Base-by-base conservation (phyloP, 2,329 filamentous ascomycete genomes). In the Pestalotiopsis sp. region DNA sequence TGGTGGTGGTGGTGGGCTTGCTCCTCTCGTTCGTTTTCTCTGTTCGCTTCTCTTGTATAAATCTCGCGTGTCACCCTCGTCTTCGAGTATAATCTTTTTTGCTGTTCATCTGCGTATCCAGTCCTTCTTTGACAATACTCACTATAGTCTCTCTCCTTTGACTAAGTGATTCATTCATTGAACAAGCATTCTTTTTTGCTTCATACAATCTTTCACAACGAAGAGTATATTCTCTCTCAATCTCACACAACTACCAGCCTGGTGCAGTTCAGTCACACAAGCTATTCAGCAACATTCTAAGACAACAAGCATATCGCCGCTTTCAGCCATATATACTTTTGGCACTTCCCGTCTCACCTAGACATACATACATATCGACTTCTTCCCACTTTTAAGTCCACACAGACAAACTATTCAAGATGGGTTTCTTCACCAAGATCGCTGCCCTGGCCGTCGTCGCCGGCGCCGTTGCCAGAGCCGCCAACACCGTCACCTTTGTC, bases 401-500 rank as follows among this genome's bases (percentile, higher is more conserved):
- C 38, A 59, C 13, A 25, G 20, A 65, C 38, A 65, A 69, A 66
- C 70, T 72, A 73, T 70, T 76, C 83, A 87, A 82, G 68, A 90
- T 90, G 87, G 84, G 84, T 76, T 88, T 88, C 82, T 73, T 81
- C 75, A 79, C 78, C 70, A 74, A 83, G 74, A 73, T 86, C 75
- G 78, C 84, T 72, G 78, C 81, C 72, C 72, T 85, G 70, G 76
- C 78, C 71, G 76, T 75, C 66, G 77, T 81, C 70, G 82, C 84
- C 72, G 83, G 82, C 69, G 78, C 82, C 70, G 72, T 83, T 65
- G 83, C 78, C 74, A 77, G 76, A 67, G 86, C 85, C 69, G 78
- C 75, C 76, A 86, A 84, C 78, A 79, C 80, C 45, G 79, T 91
- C 74, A 88, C 85, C 72, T 90, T 91, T 81, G 74, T 85, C 79